Evolutionary conservation across 2,329 filamentous ascomycete genomes (phyloP).

Genomic region (Aquanectria penicillioides): DNA sequence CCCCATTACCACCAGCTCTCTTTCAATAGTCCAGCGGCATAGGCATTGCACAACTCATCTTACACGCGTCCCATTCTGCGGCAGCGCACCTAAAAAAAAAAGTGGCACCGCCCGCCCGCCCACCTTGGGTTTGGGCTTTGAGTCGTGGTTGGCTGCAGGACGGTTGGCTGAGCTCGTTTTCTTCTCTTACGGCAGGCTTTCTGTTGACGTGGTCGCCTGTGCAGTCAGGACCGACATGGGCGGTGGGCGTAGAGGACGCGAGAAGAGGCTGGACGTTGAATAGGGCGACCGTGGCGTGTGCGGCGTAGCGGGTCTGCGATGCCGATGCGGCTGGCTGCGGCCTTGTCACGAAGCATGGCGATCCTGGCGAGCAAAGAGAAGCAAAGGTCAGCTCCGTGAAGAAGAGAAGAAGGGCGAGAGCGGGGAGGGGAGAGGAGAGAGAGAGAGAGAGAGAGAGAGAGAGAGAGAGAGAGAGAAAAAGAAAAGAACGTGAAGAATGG

Average conservation of each 20-base stretch:
- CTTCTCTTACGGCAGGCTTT: slow-evolving; percentile 31
- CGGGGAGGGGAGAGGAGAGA: too few relatives aligned
- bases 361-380: too few relatives aligned
- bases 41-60: slow-evolving; percentile 1
- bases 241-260: slow-evolving; percentile 34
- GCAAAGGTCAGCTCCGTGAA: slow-evolving; percentile 4
- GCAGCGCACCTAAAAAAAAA: too few relatives aligned
- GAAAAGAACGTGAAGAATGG: too few relatives aligned
- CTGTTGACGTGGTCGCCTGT: slow-evolving; percentile 37
- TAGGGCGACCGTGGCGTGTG: slow-evolving; percentile 33
- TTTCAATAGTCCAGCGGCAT: too few relatives aligned
- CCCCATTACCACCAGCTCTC: background rate
- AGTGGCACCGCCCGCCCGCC: too few relatives aligned
- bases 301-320: slow-evolving; percentile 49
- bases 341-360: slow-evolving; percentile 62
- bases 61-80: background rate
- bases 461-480: too few relatives aligned
- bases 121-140: too few relatives aligned
- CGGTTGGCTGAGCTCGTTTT: too few relatives aligned
- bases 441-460: too few relatives aligned
- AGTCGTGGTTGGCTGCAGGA: too few relatives aligned
- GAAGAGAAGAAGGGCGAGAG: too few relatives aligned
- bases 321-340: slow-evolving; percentile 59
- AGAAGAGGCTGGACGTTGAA: slow-evolving; percentile 39
- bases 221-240: slow-evolving; percentile 33